Base-by-base conservation (phyloP, 1,139 yeast genomes). In the Taphrina confusa region DNA sequence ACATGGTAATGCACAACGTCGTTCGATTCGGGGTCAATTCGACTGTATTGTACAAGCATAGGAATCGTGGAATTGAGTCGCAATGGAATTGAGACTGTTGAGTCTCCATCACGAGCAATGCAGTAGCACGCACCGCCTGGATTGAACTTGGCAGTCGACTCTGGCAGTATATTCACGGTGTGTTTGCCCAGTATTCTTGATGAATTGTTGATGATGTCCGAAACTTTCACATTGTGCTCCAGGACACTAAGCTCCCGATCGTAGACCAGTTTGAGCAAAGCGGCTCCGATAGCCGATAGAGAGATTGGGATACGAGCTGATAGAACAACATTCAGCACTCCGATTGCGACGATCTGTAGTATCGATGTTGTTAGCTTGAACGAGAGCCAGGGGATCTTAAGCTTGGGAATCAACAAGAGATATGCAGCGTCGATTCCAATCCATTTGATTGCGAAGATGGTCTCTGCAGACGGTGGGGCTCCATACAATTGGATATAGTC, bases 151-250 rank as follows among this genome's bases (percentile, higher is more conserved):
- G 95, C 96, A 0, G 95, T 85, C 44, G 95, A 87, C 70, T 92
- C 97, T 0, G 98, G 98, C 44, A 94, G 75, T 66, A 87, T 87
- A 67, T 91, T 87, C 66, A 92, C 85, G 1, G 92, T 87, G 68
- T 87, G 87, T 61, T 82, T 82, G 54, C 97, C 98, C 67, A 82
- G 84, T 69, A 92, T 86, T 70, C 90, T 95, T 1, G 84, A 75
- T 33, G 87, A 80, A 61, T 84, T 78, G 66, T 88, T 87, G 22
- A 80, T 69, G 5, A 83, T 74, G 61, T 75, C 72, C 14, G 70
- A 70, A 20, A 73, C 70, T 51, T 72, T 70, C 6, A 77, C 72
- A 6, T 79, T 71, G 22, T 72, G 68, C 11, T 95, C 97, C 9
- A 82, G 75, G 3, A 91, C 75, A 1, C 92, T 82, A 60, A 89